Base-by-base conservation (phyloP, 1,139 yeast genomes). In the Wickerhamomyces sp. region DNA sequence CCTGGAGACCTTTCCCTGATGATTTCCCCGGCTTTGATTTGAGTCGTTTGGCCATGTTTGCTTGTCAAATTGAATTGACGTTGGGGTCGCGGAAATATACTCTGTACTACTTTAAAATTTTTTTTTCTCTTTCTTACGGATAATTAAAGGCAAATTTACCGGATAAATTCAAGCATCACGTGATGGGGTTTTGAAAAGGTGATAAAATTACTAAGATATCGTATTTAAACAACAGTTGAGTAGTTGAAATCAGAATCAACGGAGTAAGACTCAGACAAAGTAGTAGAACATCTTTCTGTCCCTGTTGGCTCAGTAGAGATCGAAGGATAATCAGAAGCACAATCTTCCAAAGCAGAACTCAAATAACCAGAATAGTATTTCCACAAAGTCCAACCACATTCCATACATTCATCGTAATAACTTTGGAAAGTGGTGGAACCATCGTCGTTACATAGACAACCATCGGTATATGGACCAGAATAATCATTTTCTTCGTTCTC, bases 1-100 rank as follows among this genome's bases (percentile, higher is more conserved):
- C 71, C 39, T 64, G 66, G 31, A 75, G 57, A 7, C 78, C 76
- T 41, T 72, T 73, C 4, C 62, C 57, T 11, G 47, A 49, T 4
- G 45, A 36, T 37, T 54, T 59, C 1, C 43, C 41, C 15, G 33
- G 33, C 24, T 37, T 32, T 8, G 59, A 55, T 38, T 52, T 57
- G 12, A 52, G 39, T 39, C 53, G 55, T 35, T 59, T 53, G 18
- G 49, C 58, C 61, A 58, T 58, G 23, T 16, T 31, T 9, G 13
- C 10, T 7, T 19, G 21, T 23, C 14, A n/a, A n/a, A n/a, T n/a
- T n/a, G n/a, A n/a, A n/a, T n/a, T n/a, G n/a, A n/a, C n/a, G n/a
- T n/a, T n/a, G n/a, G n/a, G n/a, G n/a, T n/a, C n/a, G n/a, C n/a
- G n/a, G n/a, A n/a, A n/a, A n/a, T n/a, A n/a, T n/a, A n/a, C n/a